These are phyloP conservation scores for Boletus semigastroideus DNA, from an alignment of 1,284 basidiomycete species.

Conservation along the genomic window DNA sequence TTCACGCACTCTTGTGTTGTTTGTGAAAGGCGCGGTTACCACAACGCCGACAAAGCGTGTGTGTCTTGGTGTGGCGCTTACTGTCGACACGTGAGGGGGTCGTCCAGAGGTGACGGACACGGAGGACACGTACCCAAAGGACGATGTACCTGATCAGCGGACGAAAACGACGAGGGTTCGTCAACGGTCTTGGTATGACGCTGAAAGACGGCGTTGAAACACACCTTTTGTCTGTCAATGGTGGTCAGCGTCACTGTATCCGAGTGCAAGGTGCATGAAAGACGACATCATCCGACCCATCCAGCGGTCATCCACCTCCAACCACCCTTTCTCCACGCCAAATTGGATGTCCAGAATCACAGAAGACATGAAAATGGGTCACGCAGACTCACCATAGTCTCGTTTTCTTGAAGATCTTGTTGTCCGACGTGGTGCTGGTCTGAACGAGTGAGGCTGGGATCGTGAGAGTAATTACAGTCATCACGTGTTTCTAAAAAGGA, in stretches of 20 bases:
- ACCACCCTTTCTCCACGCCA: slow-evolving; percentile 29
- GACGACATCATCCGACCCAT: slow-evolving; percentile 31
- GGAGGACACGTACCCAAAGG: slow-evolving; percentile 69
- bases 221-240: slow-evolving; percentile 72
- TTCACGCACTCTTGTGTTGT: slow-evolving; percentile 87
- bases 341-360: slow-evolving; percentile 4
- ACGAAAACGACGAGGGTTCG: not conserved
- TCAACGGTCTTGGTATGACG: slow-evolving; percentile 9
- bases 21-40: slow-evolving; percentile 92
- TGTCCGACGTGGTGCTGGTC: slow-evolving; percentile 17
- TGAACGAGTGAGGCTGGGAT: slow-evolving; percentile 8
- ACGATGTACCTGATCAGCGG: slow-evolving; percentile 73
- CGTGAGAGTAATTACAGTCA: slow-evolving; percentile 21
- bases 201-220: slow-evolving; percentile 27
- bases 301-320: slow-evolving; percentile 8
- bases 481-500: slow-evolving; percentile 7
- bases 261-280: not conserved
- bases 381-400: slow-evolving; percentile 36
- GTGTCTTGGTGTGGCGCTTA: slow-evolving; percentile 98
- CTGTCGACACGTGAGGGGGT: slow-evolving; percentile 38
- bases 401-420: slow-evolving; percentile 40
- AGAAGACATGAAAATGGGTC: slow-evolving; percentile 1
- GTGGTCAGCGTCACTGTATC: slow-evolving; percentile 26
- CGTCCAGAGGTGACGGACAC: not conserved
- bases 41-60: slow-evolving; percentile 96